Evolutionary conservation across 2,329 filamentous ascomycete genomes (phyloP).

Genomic region (Claviceps cyperi): DNA sequence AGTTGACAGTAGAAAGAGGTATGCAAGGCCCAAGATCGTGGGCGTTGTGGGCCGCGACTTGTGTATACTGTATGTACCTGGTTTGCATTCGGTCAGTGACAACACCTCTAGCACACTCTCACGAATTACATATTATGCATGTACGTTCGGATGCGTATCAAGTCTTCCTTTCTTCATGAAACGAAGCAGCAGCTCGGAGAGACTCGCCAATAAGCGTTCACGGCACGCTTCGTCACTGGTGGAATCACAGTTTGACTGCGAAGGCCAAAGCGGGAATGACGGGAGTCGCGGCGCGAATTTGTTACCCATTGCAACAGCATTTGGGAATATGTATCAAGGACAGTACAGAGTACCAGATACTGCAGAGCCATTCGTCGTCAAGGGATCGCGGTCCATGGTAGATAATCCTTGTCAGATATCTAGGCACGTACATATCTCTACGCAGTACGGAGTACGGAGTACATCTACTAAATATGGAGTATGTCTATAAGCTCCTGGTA

Average conservation of each 20-base stretch:
- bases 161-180: not conserved
- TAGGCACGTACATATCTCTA: too few relatives aligned
- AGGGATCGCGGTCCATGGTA: too few relatives aligned
- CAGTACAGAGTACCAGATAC: not conserved
- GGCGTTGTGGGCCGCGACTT: not conserved
- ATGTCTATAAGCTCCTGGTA: not conserved
- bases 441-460: too few relatives aligned
- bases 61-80: not conserved
- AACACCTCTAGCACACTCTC: not conserved
- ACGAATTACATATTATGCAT: not conserved
- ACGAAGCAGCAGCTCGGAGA: too few relatives aligned
- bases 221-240: not conserved
- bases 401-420: too few relatives aligned
- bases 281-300: not conserved
- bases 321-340: not conserved
- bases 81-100: not conserved
- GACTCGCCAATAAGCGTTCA: not conserved
- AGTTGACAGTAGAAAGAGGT: not conserved
- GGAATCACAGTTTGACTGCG: not conserved
- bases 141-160: not conserved
- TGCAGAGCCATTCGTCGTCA: too few relatives aligned
- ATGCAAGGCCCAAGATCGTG: not conserved
- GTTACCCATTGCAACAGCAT: not conserved
- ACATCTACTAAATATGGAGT: too few relatives aligned
- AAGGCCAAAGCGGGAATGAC: slow-evolving; percentile 1